These are phyloP conservation scores for Beverwykella pulmonaria DNA, from an alignment of 495 filamentous ascomycete species.

Conservation along the genomic window DNA sequence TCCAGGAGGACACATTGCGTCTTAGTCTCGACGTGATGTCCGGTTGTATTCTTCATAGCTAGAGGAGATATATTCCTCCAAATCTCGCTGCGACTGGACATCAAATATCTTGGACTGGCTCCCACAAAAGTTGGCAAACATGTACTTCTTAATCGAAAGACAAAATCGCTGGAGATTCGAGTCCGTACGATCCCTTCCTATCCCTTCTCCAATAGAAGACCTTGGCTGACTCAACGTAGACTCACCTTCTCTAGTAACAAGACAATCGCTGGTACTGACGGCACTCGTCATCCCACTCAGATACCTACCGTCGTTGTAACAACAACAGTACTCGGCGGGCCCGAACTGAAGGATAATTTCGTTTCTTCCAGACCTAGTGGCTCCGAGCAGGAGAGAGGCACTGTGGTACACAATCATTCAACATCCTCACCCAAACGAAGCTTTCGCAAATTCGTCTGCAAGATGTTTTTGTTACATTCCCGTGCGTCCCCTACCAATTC, in stretches of 20 bases:
- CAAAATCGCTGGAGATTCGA: slow-evolving; percentile 20
- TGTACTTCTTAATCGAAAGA: slow-evolving; percentile 8
- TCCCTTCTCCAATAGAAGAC: not conserved
- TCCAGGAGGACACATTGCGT: slow-evolving; percentile 9
- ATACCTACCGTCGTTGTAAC: not conserved
- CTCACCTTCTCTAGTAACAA: slow-evolving; percentile 11
- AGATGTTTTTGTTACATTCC: not conserved
- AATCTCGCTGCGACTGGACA: not conserved
- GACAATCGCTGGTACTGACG: not conserved
- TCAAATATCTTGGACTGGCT: slow-evolving; percentile 18
- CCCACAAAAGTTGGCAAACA: slow-evolving; percentile 15
- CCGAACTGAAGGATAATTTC: not conserved
- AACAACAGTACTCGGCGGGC: slow-evolving; percentile 2
- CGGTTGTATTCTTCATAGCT: not conserved
- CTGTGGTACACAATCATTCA: not conserved
- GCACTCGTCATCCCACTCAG: not conserved
- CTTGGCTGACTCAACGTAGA: slow-evolving; percentile 5
- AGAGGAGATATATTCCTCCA: slow-evolving; percentile 20
- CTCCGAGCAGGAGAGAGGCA: not conserved
- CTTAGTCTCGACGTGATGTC: not conserved
- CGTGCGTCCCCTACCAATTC: not conserved
- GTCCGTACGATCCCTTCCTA: slow-evolving; percentile 15
- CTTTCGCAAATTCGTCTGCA: not conserved
- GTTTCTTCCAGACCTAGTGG: not conserved
- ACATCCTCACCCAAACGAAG: not conserved